Conservation (phyloP, 2,329 filamentous ascomycete species). For the Trichoderma asperellum region DNA sequence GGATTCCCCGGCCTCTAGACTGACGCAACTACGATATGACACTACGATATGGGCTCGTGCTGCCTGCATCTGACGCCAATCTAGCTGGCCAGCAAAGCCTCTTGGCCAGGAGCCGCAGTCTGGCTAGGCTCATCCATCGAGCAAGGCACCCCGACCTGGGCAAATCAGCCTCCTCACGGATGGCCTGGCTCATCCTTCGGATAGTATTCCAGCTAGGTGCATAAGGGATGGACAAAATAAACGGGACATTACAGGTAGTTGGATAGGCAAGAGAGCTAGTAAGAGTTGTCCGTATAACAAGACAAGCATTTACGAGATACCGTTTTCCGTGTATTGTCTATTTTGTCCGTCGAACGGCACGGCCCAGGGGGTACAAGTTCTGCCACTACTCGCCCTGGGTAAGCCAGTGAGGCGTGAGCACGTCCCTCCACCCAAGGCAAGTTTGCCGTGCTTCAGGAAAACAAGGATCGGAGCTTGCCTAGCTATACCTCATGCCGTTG, state of each 20-base stretch:
- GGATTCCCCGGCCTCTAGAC: neutral
- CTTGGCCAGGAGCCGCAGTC: conserved; percentile 8
- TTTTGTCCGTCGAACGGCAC: neutral
- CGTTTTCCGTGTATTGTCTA: neutral
- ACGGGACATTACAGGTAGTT: neutral
- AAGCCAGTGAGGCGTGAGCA: neutral
- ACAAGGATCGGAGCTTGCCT: neutral
- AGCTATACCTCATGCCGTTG: neutral
- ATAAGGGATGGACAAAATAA: neutral
- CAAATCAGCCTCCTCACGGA: conserved; percentile 6
- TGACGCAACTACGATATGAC: conserved; percentile 1
- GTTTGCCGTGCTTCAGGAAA: neutral
- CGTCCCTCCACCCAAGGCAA: neutral
- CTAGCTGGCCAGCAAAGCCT: neutral
- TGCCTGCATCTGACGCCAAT: neutral
- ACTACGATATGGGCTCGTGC: conserved; percentile 12
- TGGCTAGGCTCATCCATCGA: conserved; percentile 15
- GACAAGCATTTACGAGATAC: neutral
- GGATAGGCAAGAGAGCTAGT: neutral
- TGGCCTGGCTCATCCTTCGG: neutral
- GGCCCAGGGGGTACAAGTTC: neutral
- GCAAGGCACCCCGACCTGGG: conserved; percentile 14
- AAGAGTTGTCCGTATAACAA: neutral
- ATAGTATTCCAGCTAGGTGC: neutral
- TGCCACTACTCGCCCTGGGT: neutral